phyloP scores from a whole-genome alignment of 306 rosid species.

The Ochetophila trinervis region DNA sequence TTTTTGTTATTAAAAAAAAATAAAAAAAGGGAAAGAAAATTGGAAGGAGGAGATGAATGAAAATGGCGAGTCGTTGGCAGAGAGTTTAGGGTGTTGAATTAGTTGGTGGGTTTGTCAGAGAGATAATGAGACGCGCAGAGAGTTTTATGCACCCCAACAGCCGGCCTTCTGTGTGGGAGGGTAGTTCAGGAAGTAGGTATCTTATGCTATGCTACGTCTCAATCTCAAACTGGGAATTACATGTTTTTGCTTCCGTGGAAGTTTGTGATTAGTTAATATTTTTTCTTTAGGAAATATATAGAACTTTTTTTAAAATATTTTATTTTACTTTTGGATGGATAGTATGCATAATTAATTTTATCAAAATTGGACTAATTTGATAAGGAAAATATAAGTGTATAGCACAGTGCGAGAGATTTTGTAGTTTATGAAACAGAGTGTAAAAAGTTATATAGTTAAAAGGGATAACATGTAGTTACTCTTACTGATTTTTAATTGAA shows the following conservation, averaged over 20 bases:
- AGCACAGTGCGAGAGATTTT: no score
- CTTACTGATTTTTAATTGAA: no score
- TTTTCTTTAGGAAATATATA: not conserved
- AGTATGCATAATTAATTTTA: no score
- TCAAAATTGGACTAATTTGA: no score
- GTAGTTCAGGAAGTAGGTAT: conserved; percentile 1
- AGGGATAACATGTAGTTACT: no score
- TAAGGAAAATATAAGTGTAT: no score
- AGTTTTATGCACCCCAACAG: conserved; percentile 5
- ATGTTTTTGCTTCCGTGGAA: conserved; percentile 6
- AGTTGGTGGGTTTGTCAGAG: not conserved
- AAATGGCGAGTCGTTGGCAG: not conserved
- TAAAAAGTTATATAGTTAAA: no score
- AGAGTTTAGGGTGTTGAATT: not conserved
- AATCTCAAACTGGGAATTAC: not conserved
- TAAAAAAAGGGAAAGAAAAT: not conserved
- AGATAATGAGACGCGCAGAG: conserved; percentile 26
- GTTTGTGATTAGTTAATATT: not conserved
- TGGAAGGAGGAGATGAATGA: not conserved
- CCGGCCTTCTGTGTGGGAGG: not conserved
- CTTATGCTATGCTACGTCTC: conserved; percentile 1
- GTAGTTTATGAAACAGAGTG: no score
- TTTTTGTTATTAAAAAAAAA: not conserved
- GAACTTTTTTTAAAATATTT: no score
- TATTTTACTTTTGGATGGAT: no score